Evolutionary conservation across 2,329 filamentous ascomycete genomes (phyloP), one percentile per base, ranked within the genome.

Genomic region (Myotisia sp.): DNA sequence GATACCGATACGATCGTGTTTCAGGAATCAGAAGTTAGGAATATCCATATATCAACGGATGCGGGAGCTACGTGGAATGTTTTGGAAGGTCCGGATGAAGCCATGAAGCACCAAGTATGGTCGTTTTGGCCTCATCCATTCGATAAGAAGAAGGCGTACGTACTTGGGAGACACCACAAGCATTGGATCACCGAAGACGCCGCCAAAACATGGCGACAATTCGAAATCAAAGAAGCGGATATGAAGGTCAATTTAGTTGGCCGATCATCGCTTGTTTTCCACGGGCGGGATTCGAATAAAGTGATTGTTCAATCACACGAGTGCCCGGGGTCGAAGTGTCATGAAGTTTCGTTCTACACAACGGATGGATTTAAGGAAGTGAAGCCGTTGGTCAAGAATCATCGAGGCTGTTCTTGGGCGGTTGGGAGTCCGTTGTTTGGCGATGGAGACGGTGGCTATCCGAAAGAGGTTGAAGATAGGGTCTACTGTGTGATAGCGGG

Each of bases 181-280:
- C 87, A 95, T 60, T 95, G 76, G 71, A 76, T 79, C 48, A 95
- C 87, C 1, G 71, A 71, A 10, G 79, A 98, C 55, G 72, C 73
- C 48, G 92, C 86, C 42, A 71, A 90, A 58, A 76, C 70, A 5
- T 98, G 90, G 90, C 58, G 65, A 32, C 58, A 68, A 36, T 95
- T 94, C 59, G 59, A 71, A 37, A 76, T 79, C 22, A 63, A 71
- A 26, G 64, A 23, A 9, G 35, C 36, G n/a, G 14, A 4, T 19
- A 62, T 6, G 6, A 16, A 3, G 29, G n/a, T n/a, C 29, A 56
- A 62, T 46, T 71, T 71, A 30, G 75, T 65, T 52, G 56, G 65
- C 44, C 73, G 68, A 46, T 60, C 67, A 47, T 57, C 72, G 22
- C 64, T 95, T 44, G 66, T 65, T 45, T 98, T 93, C 60, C 84